Conservation (phyloP, 768 basidiomycete genomes). For the Lactarius akahatsu region DNA sequence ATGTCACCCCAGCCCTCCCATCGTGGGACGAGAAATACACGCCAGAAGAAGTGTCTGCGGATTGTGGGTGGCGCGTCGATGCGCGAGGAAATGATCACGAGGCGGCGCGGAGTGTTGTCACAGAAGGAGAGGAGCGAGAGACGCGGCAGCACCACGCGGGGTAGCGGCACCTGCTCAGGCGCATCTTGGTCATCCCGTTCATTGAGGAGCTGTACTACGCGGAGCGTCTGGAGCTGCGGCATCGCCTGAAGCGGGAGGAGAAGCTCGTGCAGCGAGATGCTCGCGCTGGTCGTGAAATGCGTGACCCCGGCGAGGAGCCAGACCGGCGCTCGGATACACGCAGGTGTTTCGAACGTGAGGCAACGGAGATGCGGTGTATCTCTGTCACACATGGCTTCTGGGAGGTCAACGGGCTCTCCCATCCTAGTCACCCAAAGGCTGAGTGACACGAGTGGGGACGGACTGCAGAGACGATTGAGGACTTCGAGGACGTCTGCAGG, state of each 20-base stretch:
- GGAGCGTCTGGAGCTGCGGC: conserved; percentile 17
- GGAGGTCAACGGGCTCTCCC: conserved; percentile 3
- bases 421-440: background rate
- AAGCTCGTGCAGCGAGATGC: background rate
- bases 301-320: conserved; percentile 17
- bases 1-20: background rate
- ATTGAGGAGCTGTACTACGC: background rate
- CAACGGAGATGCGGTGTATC: conserved; percentile 11
- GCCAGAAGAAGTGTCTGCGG: conserved; percentile 22
- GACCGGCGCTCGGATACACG: conserved; percentile 8
- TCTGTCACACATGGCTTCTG: conserved; percentile 9
- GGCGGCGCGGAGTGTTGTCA: conserved; percentile 8
- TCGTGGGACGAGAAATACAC: background rate
- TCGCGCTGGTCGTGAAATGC: conserved; percentile 18
- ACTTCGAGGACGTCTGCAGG: conserved; percentile 8
- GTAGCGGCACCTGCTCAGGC: background rate
- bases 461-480: background rate
- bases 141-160: conserved; percentile 6
- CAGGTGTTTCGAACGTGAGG: conserved; percentile 9
- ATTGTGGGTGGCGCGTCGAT: conserved; percentile 15
- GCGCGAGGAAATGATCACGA: conserved; percentile 8
- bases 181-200: background rate
- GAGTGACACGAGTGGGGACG: conserved; percentile 13
- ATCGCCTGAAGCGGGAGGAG: conserved; percentile 7
- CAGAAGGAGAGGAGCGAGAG: conserved; percentile 14